Evolutionary conservation across 208 protist genomes (phyloP), one percentile per base, ranked within the genome.

Genomic region (Angomonas desouzai): DNA sequence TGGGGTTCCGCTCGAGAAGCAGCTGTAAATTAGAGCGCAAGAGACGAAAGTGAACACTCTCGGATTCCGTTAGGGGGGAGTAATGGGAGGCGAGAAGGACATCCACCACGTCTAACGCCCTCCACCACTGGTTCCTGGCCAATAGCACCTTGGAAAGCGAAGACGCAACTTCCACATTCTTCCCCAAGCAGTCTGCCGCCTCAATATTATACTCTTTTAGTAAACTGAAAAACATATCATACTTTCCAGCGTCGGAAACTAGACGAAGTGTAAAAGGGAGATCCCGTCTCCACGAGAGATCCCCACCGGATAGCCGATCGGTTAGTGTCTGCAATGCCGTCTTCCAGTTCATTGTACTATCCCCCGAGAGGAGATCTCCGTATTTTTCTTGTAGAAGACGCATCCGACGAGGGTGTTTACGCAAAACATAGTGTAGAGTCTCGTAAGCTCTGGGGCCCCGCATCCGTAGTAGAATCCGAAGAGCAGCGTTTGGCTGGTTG

Each of bases 91-190:
- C 18, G 10, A 13, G 18, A 13, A 3, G 4, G n/a, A 23, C 20
- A 51, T 51, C 18, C 45, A 51, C 45, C 45, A 51, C 45, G 45
- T 51, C 45, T 16, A 51, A 27, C 10, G 45, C 45, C 10, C 45
- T 13, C 45, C 45, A 51, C 45, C 45, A 51, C 45, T 51, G 18
- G n/a, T 51, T 51, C n/a, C 45, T 13, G 4, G 45, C 45, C 18
- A 23, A 9, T 27, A 51, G 4, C 45, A 23, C 45, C n/a, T 23
- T 13, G 6, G 45, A 51, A 23, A 51, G 45, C 10, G 45, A 51
- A 51, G 10, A 13, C 9, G 45, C 45, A 23, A 51, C 45, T 27
- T 23, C 10, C 45, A 51, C 10, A 51, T 23, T 51, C 6, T 51
- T 23, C 9, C 45, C 45, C 3, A 4, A 16, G 45, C 18, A 9